Base-by-base conservation (phyloP, 2,329 filamentous ascomycete genomes). In the Exophiala xenobiotica region DNA sequence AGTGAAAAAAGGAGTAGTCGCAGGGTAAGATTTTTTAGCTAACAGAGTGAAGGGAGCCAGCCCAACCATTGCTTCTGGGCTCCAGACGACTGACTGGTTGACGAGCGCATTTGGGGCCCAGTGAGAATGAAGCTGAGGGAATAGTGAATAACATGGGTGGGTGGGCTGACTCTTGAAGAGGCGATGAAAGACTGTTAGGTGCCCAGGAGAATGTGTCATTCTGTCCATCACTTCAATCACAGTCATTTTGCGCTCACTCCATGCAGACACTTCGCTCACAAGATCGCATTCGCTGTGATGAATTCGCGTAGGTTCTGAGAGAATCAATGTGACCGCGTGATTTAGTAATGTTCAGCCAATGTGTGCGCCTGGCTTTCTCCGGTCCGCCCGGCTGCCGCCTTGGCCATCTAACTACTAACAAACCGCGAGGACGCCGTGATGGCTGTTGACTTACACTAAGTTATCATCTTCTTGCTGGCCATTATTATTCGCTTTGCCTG, bases 301-400 rank as follows among this genome's bases (percentile, higher is more conserved):
- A n/a, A n/a, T n/a, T n/a, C n/a, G n/a, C n/a, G n/a, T n/a, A n/a
- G n/a, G n/a, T n/a, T n/a, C n/a, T n/a, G n/a, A n/a, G n/a, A n/a
- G n/a, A 27, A 27, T 27, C 24, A 27, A 27, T 27, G 31, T 14
- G 12, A 35, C 31, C 31, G 31, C 31, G 31, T 35, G 31, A 16
- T 16, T 16, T 35, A 4, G 31, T 29, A 40, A 47, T 26, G 14
- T 43, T 27, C 12, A 45, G 14, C 24, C 38, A 42, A 39, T 39
- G 16, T 31, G 20, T 31, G 16, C 18, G 16, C 24, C 8, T 23
- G 45, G 49, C 18, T 19, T 22, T 18, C 51, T 54, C 51, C 51
- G 49, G 41, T 53, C 54, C 54, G 50, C 33, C 50, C 47, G 54
- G 53, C 31, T 14, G 29, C 46, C 49, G 46, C 29, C 54, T 56